A percentile compares a stretch with the other conserved stretches of the same genome.
Evolutionary conservation across 73 alveolate species (phyloP).

Genomic region (Paramecium tetraurelia): DNA sequence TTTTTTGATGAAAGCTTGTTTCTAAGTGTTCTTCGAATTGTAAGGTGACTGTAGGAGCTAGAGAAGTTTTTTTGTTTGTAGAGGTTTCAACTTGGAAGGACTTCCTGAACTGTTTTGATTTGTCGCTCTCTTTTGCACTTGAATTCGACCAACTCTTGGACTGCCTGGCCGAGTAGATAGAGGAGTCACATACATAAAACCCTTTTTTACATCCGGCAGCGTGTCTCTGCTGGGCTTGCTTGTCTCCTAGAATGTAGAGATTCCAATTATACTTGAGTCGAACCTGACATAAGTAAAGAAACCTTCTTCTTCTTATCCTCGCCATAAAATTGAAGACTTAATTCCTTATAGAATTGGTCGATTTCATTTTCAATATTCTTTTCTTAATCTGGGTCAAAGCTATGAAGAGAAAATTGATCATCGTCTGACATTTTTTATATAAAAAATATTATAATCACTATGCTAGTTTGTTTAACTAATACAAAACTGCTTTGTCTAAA

Average conservation of each 20-base stretch:
- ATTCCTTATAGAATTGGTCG: slow-evolving; percentile 22
- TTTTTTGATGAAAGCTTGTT: not conserved
- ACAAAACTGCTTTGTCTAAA: not conserved
- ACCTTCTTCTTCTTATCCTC: slow-evolving; percentile 6
- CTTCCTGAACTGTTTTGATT: not conserved
- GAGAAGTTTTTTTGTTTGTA: not conserved
- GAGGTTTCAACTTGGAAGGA: not conserved
- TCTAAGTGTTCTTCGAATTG: not conserved
- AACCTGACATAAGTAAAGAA: slow-evolving; percentile 36
- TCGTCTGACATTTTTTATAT: slow-evolving; percentile 13
- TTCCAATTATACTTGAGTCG: slow-evolving; percentile 23
- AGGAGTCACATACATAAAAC: not conserved
- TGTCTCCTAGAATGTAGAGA: not conserved
- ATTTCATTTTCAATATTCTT: not conserved
- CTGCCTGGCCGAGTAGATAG: slow-evolving; percentile 13
- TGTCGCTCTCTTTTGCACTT: not conserved
- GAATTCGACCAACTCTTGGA: not conserved
- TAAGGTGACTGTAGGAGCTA: not conserved
- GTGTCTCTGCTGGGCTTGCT: slow-evolving; percentile 41
- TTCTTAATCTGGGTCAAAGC: not conserved
- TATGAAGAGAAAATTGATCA: slow-evolving; percentile 12
- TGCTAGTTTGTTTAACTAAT: not conserved
- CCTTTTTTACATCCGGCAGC: not conserved
- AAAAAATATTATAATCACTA: not conserved
- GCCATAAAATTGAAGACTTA: slow-evolving; percentile 25